Base-by-base conservation (phyloP, 2,329 filamentous ascomycete species). In the Laburnicola sp. region DNA sequence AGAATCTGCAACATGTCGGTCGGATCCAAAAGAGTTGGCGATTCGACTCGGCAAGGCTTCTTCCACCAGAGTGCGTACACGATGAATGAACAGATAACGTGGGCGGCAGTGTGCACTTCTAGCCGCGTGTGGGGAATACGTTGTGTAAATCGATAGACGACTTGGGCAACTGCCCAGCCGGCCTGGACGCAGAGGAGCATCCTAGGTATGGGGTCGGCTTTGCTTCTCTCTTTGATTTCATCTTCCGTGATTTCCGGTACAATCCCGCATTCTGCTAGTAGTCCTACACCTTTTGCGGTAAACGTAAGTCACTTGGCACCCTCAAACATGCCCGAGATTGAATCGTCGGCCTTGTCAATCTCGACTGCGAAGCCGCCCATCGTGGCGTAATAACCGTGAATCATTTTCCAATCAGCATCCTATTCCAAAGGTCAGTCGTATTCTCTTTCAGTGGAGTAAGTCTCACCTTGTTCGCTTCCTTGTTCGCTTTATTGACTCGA, bases 71-170 rank as follows among this genome's bases (percentile, higher is more conserved):
- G 21, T 2, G 50, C 39, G 39, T 69, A 70, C 4, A 69, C 56
- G 2, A 64, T 31, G 4, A 70, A 45, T 8, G 66, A 62, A 40
- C 65, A 64, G 6, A 58, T 2, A 45, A 60, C 40, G 50, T 62
- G 68, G 50, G 89, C 82, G 34, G 88, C 71, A n/a, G 85, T 74
- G 53, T 86, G 82, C 4, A 83, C 67, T 43, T 85, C 80, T 44
- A 88, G 76, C 3, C 92, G 68, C 22, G 82, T 79, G 4, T 62
- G 42, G 1, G 62, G 57, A 7, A 68, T 40, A 10, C 51, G 22
- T 7, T 8, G 5, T 3, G 37, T 46, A 4, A 56, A 35, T 25
- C 66, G 48, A 27, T 34, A 36, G 16, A 62, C 43, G 25, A 62
- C 50, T 47, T 69, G 63, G 9, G 61, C 42, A n/a, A 65, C 43